A percentile compares a stretch with the other conserved stretches of the same genome.
Evolutionary conservation across 1,139 yeast genomes (phyloP).

Genomic region (Magnusiomyces clavatus): DNA sequence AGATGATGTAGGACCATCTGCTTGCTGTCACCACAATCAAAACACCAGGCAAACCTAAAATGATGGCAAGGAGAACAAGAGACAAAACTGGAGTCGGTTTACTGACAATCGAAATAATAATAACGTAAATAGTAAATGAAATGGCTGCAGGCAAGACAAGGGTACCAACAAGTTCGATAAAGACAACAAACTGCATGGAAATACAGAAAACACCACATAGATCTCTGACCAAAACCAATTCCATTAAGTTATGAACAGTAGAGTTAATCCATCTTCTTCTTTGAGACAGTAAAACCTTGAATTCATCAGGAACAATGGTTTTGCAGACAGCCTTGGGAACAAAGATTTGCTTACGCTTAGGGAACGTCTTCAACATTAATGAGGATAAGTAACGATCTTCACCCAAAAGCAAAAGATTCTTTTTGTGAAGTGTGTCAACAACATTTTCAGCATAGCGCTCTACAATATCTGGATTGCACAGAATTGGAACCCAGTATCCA

Average conservation of each 20-base stretch:
- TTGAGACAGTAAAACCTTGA: slow-evolving; percentile 78
- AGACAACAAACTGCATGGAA: slow-evolving; percentile 92
- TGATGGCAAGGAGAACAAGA: slow-evolving; percentile 66
- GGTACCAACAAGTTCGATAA: slow-evolving; percentile 83
- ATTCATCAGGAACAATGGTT: slow-evolving; percentile 81
- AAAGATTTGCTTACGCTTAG: slow-evolving; percentile 86
- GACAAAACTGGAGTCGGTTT: slow-evolving; percentile 79
- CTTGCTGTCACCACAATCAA: slow-evolving; percentile 86
- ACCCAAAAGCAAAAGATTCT: slow-evolving; percentile 81
- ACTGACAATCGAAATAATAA: slow-evolving; percentile 67
- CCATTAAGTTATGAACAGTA: slow-evolving; percentile 92
- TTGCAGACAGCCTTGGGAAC: slow-evolving; percentile 95
- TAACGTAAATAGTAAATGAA: slow-evolving; percentile 75
- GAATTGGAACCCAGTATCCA: slow-evolving; percentile 94
- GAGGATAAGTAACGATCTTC: slow-evolving; percentile 89
- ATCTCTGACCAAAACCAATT: slow-evolving; percentile 78
- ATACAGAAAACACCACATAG: slow-evolving; percentile 96
- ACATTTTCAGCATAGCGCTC: slow-evolving; percentile 90
- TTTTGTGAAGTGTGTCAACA: slow-evolving; percentile 78
- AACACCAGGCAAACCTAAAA: slow-evolving; percentile 85
- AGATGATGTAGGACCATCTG: slow-evolving; percentile 61
- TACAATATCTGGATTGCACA: slow-evolving; percentile 94
- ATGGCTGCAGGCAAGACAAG: slow-evolving; percentile 90
- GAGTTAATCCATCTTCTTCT: slow-evolving; percentile 99
- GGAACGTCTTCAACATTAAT: slow-evolving; percentile 86